Evolutionary conservation across 2,329 filamentous ascomycete species (phyloP), one percentile per base, ranked within the genome.

Genomic region (Epichloe baconii): DNA sequence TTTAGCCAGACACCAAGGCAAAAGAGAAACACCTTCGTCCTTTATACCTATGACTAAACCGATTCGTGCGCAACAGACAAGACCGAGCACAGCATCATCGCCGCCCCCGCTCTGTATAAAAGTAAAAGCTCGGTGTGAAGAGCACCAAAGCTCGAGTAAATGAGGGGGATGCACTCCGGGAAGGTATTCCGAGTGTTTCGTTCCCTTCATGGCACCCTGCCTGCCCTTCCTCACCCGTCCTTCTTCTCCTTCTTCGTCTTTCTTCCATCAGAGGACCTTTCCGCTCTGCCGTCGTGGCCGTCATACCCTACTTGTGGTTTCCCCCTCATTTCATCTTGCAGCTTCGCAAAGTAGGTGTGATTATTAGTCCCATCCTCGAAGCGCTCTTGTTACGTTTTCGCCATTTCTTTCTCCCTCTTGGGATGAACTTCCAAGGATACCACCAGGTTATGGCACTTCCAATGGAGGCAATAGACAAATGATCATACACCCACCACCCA

Each of bases 61-160:
- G 10, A 23, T 26, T 23, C 15, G 31, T 44, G 12, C 12, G 52
- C 52, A 53, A 57, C 54, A 53, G 58, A 51, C 49, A 61, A 55
- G 56, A 51, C 21, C 17, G 47, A 52, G 54, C 52, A 52, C 56
- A 54, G 47, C 40, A 52, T 51, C 36, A 40, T 50, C 49, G 43
- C 36, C 11, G 23, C 21, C 21, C 41, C 3, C 41, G 12, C 40
- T 26, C 41, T 43, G 41, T 43, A 43, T 19, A 43, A 11, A 19
- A 31, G 26, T 31, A 4, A 31, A 31, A 11, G 8, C 26, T 4
- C 8, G 26, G 7, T 31, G 26, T 31, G 26, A 31, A 31, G 26
- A 31, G 8, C 26, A 31, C 26, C 3, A 31, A 31, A 10, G 26
- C 26, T 43, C 11, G 21, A 23, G 8, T 21, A 43, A 12, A 19